phyloP scores from a whole-genome alignment of 768 basidiomycete species.

The Russula virescens region DNA sequence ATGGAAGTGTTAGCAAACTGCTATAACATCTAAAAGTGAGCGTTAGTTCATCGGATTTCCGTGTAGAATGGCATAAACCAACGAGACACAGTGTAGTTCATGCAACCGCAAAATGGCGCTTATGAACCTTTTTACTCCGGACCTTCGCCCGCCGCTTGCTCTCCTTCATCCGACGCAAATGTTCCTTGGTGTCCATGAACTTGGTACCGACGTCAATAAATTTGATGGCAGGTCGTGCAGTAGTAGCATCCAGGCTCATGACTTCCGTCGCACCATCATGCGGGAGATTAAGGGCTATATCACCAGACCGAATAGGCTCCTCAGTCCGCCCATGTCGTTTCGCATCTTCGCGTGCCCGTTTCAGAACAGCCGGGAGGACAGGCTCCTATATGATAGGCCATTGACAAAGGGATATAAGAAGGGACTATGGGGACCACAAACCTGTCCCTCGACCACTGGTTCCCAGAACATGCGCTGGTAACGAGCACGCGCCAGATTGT shows the following conservation, averaged over 20 bases:
- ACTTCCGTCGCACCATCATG: slow-evolving; percentile 12
- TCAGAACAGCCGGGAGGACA: slow-evolving; percentile 51
- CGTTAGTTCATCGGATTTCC: no score
- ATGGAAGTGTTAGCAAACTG: no score
- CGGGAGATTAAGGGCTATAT: slow-evolving; percentile 33
- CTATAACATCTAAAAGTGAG: no score
- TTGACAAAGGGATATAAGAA: background rate
- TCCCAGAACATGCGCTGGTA: slow-evolving; percentile 80
- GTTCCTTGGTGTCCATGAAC: slow-evolving; percentile 56
- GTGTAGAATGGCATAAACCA: no score
- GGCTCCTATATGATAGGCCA: slow-evolving; percentile 45
- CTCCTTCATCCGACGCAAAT: slow-evolving; percentile 43
- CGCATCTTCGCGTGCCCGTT: slow-evolving; percentile 40
- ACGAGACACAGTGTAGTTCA: background rate
- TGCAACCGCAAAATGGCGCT: background rate
- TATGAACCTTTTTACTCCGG: slow-evolving; percentile 29
- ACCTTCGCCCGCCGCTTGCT: slow-evolving; percentile 42
- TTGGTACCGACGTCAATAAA: slow-evolving; percentile 73
- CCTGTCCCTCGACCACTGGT: slow-evolving; percentile 63
- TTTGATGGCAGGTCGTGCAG: slow-evolving; percentile 50
- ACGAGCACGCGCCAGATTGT: slow-evolving; percentile 51
- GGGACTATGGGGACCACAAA: slow-evolving; percentile 31
- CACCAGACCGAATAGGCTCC: slow-evolving; percentile 37
- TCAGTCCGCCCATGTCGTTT: slow-evolving; percentile 33
- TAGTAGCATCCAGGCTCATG: slow-evolving; percentile 20